These are phyloP conservation scores for Xerocomellus chrysenteron DNA, from an alignment of 768 basidiomycete genomes.

Conservation along the genomic window DNA sequence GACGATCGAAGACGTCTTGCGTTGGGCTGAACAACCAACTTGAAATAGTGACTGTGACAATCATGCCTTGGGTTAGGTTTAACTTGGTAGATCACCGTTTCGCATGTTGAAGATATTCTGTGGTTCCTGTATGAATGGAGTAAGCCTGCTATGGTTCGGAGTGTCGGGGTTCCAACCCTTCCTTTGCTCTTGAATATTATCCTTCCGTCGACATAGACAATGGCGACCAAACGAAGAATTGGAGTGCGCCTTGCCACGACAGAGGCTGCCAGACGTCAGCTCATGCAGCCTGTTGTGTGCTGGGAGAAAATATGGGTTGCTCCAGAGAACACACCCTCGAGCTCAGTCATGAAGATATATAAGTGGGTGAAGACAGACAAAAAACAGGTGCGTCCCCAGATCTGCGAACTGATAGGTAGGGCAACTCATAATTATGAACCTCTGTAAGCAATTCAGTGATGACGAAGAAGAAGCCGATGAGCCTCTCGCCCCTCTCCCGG, in stretches of 20 bases:
- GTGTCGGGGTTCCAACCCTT: constrained; percentile 22
- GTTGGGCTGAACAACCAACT: constrained; percentile 55
- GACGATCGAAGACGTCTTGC: constrained; percentile 43
- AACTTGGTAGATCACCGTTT: neutral
- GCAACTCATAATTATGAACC: constrained; percentile 3
- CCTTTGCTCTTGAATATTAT: neutral
- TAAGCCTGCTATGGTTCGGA: neutral
- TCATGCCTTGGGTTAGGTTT: neutral
- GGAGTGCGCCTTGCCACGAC: constrained; percentile 75
- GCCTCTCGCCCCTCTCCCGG: constrained; percentile 76
- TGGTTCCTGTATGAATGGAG: neutral
- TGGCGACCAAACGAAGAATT: constrained; percentile 75
- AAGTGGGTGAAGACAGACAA: constrained; percentile 84
- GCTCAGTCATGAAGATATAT: constrained; percentile 62
- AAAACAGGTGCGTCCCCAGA: constrained; percentile 54
- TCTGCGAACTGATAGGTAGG: neutral
- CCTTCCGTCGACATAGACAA: constrained; percentile 24
- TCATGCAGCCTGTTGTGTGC: constrained; percentile 87
- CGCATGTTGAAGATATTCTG: neutral
- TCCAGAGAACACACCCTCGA: constrained; percentile 53
- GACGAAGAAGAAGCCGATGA: constrained; percentile 80
- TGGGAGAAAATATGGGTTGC: constrained; percentile 80
- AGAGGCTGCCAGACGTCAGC: constrained; percentile 76
- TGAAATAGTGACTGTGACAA: constrained; percentile 5
- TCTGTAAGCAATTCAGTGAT: constrained; percentile 78